phyloP scores from a whole-genome alignment of 1,284 basidiomycete species.

The Microstroma glucosiphilum region DNA sequence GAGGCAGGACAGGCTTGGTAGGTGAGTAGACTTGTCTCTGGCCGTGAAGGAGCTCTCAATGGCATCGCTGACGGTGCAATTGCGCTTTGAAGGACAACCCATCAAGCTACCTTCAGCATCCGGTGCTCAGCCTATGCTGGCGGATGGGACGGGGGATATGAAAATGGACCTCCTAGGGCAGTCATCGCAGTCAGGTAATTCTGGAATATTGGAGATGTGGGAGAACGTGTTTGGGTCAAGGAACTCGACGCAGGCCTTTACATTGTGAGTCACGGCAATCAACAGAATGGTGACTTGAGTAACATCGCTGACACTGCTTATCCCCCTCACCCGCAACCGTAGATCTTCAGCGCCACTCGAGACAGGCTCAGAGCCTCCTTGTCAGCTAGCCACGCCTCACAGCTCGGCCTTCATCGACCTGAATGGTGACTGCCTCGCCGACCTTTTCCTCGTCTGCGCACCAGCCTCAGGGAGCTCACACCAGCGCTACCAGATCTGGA shows the following conservation, averaged over 20 bases:
- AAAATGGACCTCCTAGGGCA: conserved; percentile 79
- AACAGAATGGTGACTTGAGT: neutral
- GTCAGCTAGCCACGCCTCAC: conserved; percentile 76
- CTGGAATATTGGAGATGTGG: conserved; percentile 62
- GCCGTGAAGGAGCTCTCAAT: neutral
- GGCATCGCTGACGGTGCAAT: too few relatives aligned
- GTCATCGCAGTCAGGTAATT: conserved; percentile 52
- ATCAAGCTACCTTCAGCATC: conserved; percentile 62
- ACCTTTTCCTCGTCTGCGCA: conserved; percentile 83
- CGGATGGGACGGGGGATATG: conserved; percentile 82
- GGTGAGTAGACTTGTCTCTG: conserved; percentile 55
- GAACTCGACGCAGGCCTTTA: conserved; percentile 6
- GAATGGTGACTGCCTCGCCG: conserved; percentile 89
- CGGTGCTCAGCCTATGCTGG: conserved; percentile 71
- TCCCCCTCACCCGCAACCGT: neutral
- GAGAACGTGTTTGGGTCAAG: conserved; percentile 60
- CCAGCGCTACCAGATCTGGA: conserved; percentile 75
- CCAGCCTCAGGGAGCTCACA: conserved; percentile 54
- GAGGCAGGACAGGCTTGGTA: conserved; percentile 58
- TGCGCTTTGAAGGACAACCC: conserved; percentile 17
- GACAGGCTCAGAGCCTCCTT: conserved; percentile 49
- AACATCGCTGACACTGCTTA: neutral
- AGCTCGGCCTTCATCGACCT: conserved; percentile 92
- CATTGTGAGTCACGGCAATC: neutral
- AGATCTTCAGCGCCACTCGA: neutral